A percentile compares a stretch with the other conserved stretches of the same genome.
These are phyloP conservation scores for Erodium texanum DNA, from an alignment of 441 rosid species.

Conservation along the genomic window DNA sequence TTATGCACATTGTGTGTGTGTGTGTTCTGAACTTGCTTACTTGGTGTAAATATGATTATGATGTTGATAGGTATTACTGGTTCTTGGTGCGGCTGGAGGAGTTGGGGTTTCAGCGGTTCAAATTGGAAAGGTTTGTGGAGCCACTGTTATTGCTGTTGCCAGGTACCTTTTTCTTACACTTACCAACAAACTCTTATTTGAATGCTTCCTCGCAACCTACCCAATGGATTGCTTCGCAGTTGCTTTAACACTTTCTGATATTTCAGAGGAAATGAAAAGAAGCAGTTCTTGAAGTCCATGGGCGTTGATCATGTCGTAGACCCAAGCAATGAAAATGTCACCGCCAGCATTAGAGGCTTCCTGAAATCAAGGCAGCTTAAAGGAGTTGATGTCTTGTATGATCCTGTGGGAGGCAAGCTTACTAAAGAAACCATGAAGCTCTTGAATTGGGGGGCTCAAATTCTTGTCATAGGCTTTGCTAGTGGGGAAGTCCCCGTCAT, in stretches of 20 bases:
- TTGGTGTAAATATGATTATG: background rate
- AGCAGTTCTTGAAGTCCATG: constrained; percentile 54
- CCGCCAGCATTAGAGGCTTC: constrained; percentile 57
- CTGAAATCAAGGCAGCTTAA: constrained; percentile 64
- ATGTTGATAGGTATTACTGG: constrained; percentile 54
- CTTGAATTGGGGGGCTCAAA: constrained; percentile 90
- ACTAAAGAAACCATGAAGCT: constrained; percentile 69
- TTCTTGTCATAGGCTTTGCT: constrained; percentile 81
- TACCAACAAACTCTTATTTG: background rate
- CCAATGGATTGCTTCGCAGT: background rate
- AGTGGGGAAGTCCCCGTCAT: constrained; percentile 78
- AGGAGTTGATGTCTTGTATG: constrained; percentile 85
- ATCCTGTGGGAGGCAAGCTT: constrained; percentile 90
- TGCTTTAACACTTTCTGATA: background rate
- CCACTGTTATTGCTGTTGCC: constrained; percentile 74
- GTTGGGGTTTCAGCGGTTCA: constrained; percentile 92
- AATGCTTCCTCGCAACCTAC: background rate
- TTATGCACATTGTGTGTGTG: background rate
- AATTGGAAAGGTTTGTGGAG: constrained; percentile 77
- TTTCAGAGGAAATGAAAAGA: constrained; percentile 67
- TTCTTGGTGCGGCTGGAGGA: constrained; percentile 98
- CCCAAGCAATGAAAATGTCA: constrained; percentile 49
- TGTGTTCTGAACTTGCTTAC: background rate
- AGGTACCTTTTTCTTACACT: constrained; percentile 36
- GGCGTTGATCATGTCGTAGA: constrained; percentile 86